Base-by-base conservation (phyloP, 1,284 basidiomycete genomes). In the Meira nashicola region DNA sequence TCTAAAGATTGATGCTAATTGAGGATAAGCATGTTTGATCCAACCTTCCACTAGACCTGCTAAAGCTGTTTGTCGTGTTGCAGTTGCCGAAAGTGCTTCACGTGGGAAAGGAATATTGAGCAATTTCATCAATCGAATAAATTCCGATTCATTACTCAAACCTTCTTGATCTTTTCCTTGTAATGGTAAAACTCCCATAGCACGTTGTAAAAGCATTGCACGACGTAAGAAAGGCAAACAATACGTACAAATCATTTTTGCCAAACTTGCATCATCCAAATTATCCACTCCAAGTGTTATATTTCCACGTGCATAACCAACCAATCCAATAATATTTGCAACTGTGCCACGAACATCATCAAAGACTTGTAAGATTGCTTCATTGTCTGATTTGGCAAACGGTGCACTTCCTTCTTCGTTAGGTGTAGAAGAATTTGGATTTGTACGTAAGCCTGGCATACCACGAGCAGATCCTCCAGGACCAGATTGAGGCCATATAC, bases 221-320 rank as follows among this genome's bases (percentile, higher is more conserved):
- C 89, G 86, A 39, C 93, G 87, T n/a, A 97, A 83, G 83, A 96
- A 96, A 1, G 92, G 92, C 7, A 98, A 82, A 0, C 91, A 93
- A 79, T 93, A 91, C 0, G 86, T 83, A 76, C 94, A 93, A 49
- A 97, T 80, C 53, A 94, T 80, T 79, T 89, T 91, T 73, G 92
- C 89, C 55, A 97, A 72, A 58, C 60, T 71, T 25, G 59, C 62
- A 43, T 78, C 76, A 46, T 73, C 72, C 55, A 75, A 53, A 38
- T 71, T 66, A 60, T 78, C 76, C 49, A 78, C 68, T 37, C 76
- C 76, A n/a, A 78, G 62, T 39, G 74, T 73, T 47, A 78, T 74
- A 62, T 78, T 77, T 39, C 76, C 76, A 7, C 76, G 60, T 0
- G 73, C 74, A 53, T 77, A 77, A 21, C 76, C 76, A 49, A 77